These are phyloP conservation scores for Yamadazyma triangularis DNA, from an alignment of 1,139 yeast genomes.

Conservation along the genomic window DNA sequence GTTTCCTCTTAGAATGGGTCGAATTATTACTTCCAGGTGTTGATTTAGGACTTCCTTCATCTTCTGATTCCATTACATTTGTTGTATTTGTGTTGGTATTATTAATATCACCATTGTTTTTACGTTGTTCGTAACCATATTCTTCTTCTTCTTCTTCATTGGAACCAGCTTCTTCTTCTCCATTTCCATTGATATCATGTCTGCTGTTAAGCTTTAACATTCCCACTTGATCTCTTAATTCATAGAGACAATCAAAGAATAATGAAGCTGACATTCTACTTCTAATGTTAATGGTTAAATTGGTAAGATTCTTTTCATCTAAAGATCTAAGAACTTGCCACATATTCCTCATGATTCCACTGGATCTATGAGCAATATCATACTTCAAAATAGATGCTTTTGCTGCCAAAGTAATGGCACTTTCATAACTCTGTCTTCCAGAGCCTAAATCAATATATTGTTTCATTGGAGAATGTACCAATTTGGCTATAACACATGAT, in stretches of 20 bases:
- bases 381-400: slow-evolving; percentile 84
- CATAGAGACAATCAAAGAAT: slow-evolving; percentile 84
- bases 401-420: slow-evolving; percentile 65
- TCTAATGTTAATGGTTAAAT: slow-evolving; percentile 53
- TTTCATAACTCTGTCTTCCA: slow-evolving; percentile 69
- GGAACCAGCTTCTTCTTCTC: slow-evolving; percentile 17
- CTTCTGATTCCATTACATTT: slow-evolving; percentile 21
- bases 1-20: slow-evolving; percentile 29
- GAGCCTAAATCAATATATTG: slow-evolving; percentile 61
- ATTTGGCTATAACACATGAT: slow-evolving; percentile 74
- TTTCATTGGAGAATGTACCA: slow-evolving; percentile 70
- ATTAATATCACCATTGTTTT: slow-evolving; percentile 14
- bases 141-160: slow-evolving; percentile 19
- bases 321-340: slow-evolving; percentile 79
- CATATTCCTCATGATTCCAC: slow-evolving; percentile 90
- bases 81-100: no score
- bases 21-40: slow-evolving; percentile 37
- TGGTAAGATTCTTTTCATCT: slow-evolving; percentile 37
- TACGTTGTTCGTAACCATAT: slow-evolving; percentile 17
- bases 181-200: slow-evolving; percentile 21
- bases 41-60: slow-evolving; percentile 25
- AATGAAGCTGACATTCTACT: slow-evolving; percentile 90
- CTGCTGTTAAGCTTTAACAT: slow-evolving; percentile 57
- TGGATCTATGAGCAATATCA: slow-evolving; percentile 88
- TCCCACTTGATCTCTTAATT: slow-evolving; percentile 81